Evolutionary conservation across 2,329 filamentous ascomycete species (phyloP), one percentile per base, ranked within the genome.

Genomic region (Plenodomus tracheiphilus): DNA sequence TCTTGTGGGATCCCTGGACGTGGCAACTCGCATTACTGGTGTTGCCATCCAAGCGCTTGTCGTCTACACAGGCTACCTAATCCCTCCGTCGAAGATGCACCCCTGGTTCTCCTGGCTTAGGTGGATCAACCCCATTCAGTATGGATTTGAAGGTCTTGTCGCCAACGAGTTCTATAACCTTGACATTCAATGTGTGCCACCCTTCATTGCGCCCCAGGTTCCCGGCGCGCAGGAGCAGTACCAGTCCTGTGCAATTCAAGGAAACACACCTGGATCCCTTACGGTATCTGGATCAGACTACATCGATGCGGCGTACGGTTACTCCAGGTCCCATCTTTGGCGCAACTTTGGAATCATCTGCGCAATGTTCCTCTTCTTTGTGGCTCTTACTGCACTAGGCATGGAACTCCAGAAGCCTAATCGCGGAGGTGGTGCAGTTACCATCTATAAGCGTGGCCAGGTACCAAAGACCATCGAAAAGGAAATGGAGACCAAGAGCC

Each of bases 131-230:
- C 87, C 87, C 0, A 73, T 91, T 2, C 82, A 86, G 0, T 90
- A 89, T 49, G 84, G 78, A 0, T 91, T 89, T 48, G 84, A 89
- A 55, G 81, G 81, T 0, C 68, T 91, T 0, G 77, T 90, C 62
- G 77, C 84, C 0, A 91, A 91, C 58, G 87, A 91, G 64, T 89
- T 91, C 48, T 78, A 87, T 54, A 73, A 72, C 22, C 69, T 85
- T 1, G 68, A 79, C 1, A 77, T 86, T 21, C 62, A 78, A 47
- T 87, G 85, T 54, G 75, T 75, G 2, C 64, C 77, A 2, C 80
- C 82, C 0, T 81, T 76, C 43, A 74, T 87, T 3, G 80, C 86
- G 0, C 85, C 85, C 0, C 70, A 75, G 16, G 74, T 79, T 0
- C 77, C 78, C 0, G 75, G 62, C 56, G 76, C 61, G 44, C 71